Conservation (phyloP, 164 flowering plant species). For the Hamamelis virginiana region DNA sequence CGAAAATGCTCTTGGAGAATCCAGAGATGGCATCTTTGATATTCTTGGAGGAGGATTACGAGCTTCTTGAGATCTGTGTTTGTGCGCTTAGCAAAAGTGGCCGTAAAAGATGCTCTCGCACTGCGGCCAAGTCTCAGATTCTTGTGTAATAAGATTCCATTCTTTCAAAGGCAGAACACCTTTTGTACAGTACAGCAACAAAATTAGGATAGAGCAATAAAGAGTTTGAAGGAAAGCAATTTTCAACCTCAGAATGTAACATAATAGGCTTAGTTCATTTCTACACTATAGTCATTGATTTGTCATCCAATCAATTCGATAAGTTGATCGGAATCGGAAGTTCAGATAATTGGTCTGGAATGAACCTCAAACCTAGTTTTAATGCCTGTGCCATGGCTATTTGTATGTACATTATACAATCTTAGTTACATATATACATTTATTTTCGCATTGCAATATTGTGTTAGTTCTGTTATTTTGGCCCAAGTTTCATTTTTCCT, state of each 20-base stretch:
- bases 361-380: background rate
- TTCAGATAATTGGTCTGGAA: background rate
- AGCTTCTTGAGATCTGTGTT: slow-evolving; percentile 77
- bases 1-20: slow-evolving; percentile 70
- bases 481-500: too few relatives aligned
- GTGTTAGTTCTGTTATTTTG: too few relatives aligned
- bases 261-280: background rate
- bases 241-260: background rate
- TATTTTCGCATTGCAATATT: background rate
- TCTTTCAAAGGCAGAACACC: background rate
- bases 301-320: slow-evolving; percentile 1
- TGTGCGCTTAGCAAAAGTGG: slow-evolving; percentile 66
- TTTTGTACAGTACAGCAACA: slow-evolving; percentile 21
- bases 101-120: slow-evolving; percentile 58
- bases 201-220: background rate
- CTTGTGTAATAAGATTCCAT: slow-evolving; percentile 27
- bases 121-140: slow-evolving; percentile 64
- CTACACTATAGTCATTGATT: slow-evolving; percentile 2
- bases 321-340: background rate
- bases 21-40: slow-evolving; percentile 56
- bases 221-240: background rate
- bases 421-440: background rate
- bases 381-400: background rate
- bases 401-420: background rate
- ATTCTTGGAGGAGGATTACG: slow-evolving; percentile 76